Base-by-base conservation (phyloP, 2,329 filamentous ascomycete species). In the Alternaria sp. region DNA sequence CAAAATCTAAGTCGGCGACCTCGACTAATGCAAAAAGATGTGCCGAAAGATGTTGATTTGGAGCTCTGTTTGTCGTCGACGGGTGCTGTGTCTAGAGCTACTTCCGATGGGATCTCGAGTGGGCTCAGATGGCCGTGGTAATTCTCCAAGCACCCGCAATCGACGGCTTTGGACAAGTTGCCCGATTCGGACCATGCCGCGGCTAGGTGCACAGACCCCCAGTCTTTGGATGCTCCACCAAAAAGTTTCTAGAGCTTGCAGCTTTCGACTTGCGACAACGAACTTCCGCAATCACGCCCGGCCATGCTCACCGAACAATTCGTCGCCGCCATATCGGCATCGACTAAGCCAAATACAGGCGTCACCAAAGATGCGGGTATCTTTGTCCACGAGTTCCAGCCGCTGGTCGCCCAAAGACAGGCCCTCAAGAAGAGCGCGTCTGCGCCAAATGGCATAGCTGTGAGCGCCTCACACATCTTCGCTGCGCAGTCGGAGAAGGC, bases 401-500 rank as follows among this genome's bases (percentile, higher is more conserved):
- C 94, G 44, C 87, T 90, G 58, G 87, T 90, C 67, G 86, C 88
- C n/a, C 88, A 94, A 76, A 90, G 91, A 74, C 85, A 89, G 66
- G 87, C 90, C 51, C 94, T 96, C 86, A 98, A 97, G 86, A 98
- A 97, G 83, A 97, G 92, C 83, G 92, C 92, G 15, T 89, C 90
- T n/a, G 86, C 90, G 25, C 84, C 87, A 61, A 92, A 95, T 79
- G 91, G 92, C 71, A 83, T 99, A 59, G 94, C 93, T 28, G 86
- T 94, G 71, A 96, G 87, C 80, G 85, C 88, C 47, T 90, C 90
- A 20, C 96, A 99, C 78, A 86, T 98, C 50, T 99, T 97, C 78
- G 91, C 94, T 5, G 95, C 93, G 5, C 96, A 99, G 79, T 87
- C 91, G 54, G 94, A 94, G 68, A 98, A 97, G 80, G 93, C 94